Conservation (phyloP, 2,329 filamentous ascomycete genomes). For the Plectosphaerella cucumerina region DNA sequence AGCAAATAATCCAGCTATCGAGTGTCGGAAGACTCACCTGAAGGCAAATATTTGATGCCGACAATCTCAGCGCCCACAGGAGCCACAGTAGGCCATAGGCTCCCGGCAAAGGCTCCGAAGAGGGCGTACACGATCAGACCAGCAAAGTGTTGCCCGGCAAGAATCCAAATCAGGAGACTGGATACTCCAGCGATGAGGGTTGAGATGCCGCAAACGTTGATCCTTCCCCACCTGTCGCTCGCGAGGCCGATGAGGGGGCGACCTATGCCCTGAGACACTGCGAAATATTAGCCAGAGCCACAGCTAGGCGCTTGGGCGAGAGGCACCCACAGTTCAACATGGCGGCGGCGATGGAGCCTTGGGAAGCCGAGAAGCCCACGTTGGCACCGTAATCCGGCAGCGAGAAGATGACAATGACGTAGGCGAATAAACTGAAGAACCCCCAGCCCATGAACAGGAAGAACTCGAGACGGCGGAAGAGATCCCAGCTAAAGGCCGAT, state of each 20-base stretch:
- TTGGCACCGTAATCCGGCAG: conserved; percentile 68
- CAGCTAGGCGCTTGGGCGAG: neutral
- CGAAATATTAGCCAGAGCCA: neutral
- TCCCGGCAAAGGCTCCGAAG: conserved; percentile 65
- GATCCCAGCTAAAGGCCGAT: conserved; percentile 57
- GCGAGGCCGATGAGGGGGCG: conserved; percentile 69
- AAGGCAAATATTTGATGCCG: conserved; percentile 63
- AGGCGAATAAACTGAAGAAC: conserved; percentile 68
- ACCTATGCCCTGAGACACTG: conserved; percentile 60
- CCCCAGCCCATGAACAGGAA: conserved; percentile 63
- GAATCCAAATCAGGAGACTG: conserved; percentile 68
- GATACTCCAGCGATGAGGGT: conserved; percentile 63
- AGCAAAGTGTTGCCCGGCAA: conserved; percentile 58
- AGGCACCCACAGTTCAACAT: conserved; percentile 59
- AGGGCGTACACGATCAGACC: conserved; percentile 69
- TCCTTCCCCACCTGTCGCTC: conserved; percentile 64
- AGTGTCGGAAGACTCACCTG: conserved; percentile 32
- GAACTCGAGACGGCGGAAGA: conserved; percentile 61
- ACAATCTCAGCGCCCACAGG: conserved; percentile 73
- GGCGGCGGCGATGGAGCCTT: conserved; percentile 69
- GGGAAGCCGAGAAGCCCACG: conserved; percentile 61
- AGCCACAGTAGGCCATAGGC: conserved; percentile 65
- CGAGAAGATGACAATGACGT: conserved; percentile 73
- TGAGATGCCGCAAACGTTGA: conserved; percentile 66
- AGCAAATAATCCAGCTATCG: neutral